These are phyloP conservation scores for Solanum appendiculatum DNA, from an alignment of 257 asterid species.

Conservation along the genomic window DNA sequence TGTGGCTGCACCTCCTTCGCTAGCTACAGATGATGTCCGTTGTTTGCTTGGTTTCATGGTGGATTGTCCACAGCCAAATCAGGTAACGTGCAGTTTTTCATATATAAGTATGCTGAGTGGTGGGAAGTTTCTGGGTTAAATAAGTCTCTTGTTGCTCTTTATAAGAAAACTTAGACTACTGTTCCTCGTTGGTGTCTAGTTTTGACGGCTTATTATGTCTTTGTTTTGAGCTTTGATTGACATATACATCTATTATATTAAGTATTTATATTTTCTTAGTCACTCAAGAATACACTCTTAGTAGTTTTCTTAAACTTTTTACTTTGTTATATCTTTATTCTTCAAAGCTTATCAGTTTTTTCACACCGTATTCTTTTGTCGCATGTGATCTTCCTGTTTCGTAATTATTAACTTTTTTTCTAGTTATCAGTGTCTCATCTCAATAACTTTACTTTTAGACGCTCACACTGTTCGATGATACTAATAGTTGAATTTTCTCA, in stretches of 20 bases:
- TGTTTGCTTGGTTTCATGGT: constrained; percentile 96
- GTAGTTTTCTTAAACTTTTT: background rate
- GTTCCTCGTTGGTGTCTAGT: background rate
- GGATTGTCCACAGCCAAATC: constrained; percentile 96
- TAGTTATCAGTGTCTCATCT: background rate
- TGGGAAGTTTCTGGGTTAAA: background rate
- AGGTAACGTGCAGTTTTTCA: constrained; percentile 35
- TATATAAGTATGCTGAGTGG: background rate
- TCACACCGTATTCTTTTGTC: background rate
- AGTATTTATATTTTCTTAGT: background rate
- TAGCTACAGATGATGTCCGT: constrained; percentile 72
- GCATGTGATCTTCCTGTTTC: background rate
- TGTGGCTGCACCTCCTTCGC: constrained; percentile 80
- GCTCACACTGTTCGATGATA: background rate
- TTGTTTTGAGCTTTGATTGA: background rate
- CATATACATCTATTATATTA: background rate
- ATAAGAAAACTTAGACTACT: background rate
- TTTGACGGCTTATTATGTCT: background rate
- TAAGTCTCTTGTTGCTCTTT: background rate
- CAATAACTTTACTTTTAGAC: background rate
- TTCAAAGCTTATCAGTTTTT: background rate
- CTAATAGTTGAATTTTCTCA: background rate
- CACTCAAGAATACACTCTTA: background rate
- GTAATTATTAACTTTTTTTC: background rate
- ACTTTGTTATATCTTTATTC: background rate